Base-by-base conservation (phyloP, 164 flowering plant species). In the Aristolochia californica region DNA sequence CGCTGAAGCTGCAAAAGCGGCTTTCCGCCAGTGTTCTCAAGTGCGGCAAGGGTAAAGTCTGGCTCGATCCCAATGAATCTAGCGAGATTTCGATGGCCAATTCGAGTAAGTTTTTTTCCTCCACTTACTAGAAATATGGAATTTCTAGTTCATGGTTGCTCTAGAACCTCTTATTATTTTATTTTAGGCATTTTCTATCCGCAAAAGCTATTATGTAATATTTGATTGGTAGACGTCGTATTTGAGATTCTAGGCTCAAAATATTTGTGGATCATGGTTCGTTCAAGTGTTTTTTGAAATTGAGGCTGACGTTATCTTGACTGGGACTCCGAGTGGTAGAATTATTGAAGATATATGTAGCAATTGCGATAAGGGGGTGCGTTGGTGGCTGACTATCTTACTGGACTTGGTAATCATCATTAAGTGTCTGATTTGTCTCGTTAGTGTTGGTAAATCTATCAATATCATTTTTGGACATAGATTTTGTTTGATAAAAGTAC, bases 1-100 rank as follows among this genome's bases (percentile, higher is more conserved):
- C 78, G 5, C 49, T 72, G 60, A 71, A 54, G 70, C 58, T 72
- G 38, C 78, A 75, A 60, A 75, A 75, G 71, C 65, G 78, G 65
- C 68, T 72, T 1, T 62, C 73, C 13, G 69, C 73, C 20, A 69
- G 74, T 57, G 58, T 75, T 4, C 71, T 72, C 58, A 69, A 66
- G 51, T 75, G 78, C 20, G 78, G 75, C 5, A 60, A 59, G 16
- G 69, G 73, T 17, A 71, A 68, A 51, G 75, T 75, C n/a, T 75
- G 78, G 75, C 67, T 75, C 1, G 75, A 72, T 50, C 78, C 75
- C n/a, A 72, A 69, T 58, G 73, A 72, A 24, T 20, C 43, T 54
- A 43, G 17, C 43, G 65, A 69, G 5, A 57, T 75, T 52, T 69
- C 72, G 55, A 59, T 66, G 67, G 78, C 75, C 61, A 72, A 75